Conservation (phyloP, 805 yeast species). For the Lipomyces orientalis region DNA sequence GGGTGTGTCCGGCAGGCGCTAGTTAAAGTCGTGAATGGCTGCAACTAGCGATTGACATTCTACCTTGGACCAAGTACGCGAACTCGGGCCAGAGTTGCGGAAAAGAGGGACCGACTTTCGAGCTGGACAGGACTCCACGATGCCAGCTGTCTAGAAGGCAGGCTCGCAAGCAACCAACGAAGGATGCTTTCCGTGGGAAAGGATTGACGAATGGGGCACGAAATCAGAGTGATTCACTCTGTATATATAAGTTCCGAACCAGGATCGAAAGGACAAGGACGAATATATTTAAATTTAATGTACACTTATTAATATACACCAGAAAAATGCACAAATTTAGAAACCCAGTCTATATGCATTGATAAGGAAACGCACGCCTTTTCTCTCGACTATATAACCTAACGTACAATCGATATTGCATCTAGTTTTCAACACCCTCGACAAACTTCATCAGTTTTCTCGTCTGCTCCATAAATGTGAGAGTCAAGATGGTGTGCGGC, state of each 20-base stretch:
- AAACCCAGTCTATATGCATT: neutral
- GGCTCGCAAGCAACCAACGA: neutral
- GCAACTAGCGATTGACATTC: neutral
- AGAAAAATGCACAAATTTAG: neutral
- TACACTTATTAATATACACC: neutral
- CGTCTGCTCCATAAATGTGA: constrained; percentile 95
- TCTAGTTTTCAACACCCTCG: constrained; percentile 45
- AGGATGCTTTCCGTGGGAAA: neutral
- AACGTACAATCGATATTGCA: neutral
- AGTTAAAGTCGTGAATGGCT: neutral
- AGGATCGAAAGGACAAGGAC: neutral
- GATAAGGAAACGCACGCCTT: neutral
- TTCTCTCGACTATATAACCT: neutral
- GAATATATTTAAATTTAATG: neutral
- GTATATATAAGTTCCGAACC: neutral
- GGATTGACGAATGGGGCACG: neutral
- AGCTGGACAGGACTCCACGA: neutral
- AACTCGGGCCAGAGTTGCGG: neutral
- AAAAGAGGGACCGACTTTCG: neutral
- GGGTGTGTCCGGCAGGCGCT: constrained; percentile 22
- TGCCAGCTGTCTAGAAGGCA: neutral
- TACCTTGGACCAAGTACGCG: neutral
- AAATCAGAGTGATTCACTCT: neutral
- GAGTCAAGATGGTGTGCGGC: constrained; percentile 86
- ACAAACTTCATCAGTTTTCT: constrained; percentile 62